These are phyloP conservation scores for Cornus kousa DNA, from an alignment of 148 eudicot species.

Conservation along the genomic window DNA sequence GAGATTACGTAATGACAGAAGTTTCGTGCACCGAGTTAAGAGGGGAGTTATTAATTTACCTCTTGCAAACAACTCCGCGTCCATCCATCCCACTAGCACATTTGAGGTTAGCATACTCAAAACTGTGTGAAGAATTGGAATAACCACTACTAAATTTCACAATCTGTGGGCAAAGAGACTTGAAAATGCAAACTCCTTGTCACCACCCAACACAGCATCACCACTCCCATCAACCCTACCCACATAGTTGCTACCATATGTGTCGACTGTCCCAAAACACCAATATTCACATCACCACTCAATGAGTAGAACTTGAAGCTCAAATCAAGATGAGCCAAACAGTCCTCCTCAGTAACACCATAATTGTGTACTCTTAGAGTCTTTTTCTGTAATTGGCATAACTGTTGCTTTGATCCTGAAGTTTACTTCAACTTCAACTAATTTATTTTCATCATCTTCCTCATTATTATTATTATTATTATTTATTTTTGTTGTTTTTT, in stretches of 20 bases:
- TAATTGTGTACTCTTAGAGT: conserved; percentile 44
- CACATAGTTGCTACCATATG: conserved; percentile 42
- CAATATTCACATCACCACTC: conserved; percentile 31
- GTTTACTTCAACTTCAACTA: conserved; percentile 26
- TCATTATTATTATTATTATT: too few relatives aligned
- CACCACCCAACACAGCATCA: conserved; percentile 49
- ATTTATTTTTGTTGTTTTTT: too few relatives aligned
- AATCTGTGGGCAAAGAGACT: conserved; percentile 39
- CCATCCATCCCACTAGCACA: conserved; percentile 49
- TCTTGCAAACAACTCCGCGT: conserved; percentile 40
- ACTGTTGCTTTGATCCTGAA: conserved; percentile 37
- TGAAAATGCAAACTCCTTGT: conserved; percentile 29
- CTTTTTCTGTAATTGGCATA: conserved; percentile 41
- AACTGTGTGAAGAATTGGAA: conserved; percentile 9
- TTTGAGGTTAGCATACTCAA: conserved; percentile 27
- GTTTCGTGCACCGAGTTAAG: too few relatives aligned
- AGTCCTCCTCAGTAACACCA: conserved; percentile 36
- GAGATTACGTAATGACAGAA: too few relatives aligned
- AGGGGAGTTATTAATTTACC: conserved; percentile 2
- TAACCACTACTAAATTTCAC: conserved; percentile 19
- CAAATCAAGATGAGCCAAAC: conserved; percentile 50
- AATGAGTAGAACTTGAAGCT: conserved; percentile 39
- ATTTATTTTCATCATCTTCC: too few relatives aligned
- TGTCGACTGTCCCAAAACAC: conserved; percentile 51
- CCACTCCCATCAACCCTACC: conserved; percentile 30